A percentile compares a stretch with the other conserved stretches of the same genome.
These are phyloP conservation scores for Ceratocystis alfenasii DNA, from an alignment of 2,329 filamentous ascomycete species.

Conservation along the genomic window DNA sequence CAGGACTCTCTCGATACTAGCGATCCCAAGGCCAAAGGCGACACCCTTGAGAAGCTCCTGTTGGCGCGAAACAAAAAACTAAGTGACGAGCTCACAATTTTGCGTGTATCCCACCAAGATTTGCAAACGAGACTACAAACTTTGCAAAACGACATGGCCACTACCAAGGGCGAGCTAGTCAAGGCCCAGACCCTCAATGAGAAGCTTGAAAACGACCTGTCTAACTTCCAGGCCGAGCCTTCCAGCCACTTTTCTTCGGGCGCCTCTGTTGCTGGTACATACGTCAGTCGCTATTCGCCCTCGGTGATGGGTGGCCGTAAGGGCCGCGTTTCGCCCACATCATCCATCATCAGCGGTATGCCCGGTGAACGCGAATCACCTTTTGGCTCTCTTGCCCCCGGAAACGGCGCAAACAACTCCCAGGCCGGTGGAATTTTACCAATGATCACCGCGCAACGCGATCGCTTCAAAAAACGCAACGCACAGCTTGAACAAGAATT, in stretches of 20 bases:
- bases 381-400: conserved; percentile 45
- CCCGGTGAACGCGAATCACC: conserved; percentile 47
- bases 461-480: conserved; percentile 96
- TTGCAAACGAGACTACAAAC: conserved; percentile 67
- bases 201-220: conserved; percentile 83
- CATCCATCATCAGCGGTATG: conserved; percentile 88
- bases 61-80: conserved; percentile 93
- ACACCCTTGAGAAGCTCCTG: conserved; percentile 81
- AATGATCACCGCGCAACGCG: conserved; percentile 95
- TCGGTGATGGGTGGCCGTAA: conserved; percentile 48
- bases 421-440: conserved; percentile 66
- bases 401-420: conserved; percentile 28
- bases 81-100: conserved; percentile 79
- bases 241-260: conserved; percentile 71
- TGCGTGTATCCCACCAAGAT: conserved; percentile 89
- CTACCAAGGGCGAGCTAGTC: conserved; percentile 74
- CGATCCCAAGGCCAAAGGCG: conserved; percentile 48
- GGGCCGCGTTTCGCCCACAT: conserved; percentile 73
- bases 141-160: conserved; percentile 72
- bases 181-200: conserved; percentile 72
- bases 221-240: conserved; percentile 69
- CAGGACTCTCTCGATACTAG: conserved; percentile 24
- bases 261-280: conserved; percentile 86
- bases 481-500: conserved; percentile 80
- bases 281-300: conserved; percentile 66